A percentile compares a stretch with the other conserved stretches of the same genome.
Conservation (phyloP, 192 early-diverging fungal species). For the Anaeromyces robustus region DNA sequence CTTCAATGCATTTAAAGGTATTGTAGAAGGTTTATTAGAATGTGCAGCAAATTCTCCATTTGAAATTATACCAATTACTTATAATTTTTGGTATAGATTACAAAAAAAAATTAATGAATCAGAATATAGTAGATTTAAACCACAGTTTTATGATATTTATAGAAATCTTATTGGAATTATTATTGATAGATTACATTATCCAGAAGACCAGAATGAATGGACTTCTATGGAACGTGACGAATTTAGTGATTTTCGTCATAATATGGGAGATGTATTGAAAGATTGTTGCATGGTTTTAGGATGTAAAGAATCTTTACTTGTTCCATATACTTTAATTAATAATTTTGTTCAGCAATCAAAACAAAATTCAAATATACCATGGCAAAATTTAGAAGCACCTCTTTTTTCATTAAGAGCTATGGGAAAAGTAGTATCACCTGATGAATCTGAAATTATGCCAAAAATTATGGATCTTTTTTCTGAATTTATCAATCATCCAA, state of each 20-base stretch:
- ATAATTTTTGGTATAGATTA: conserved; percentile 77
- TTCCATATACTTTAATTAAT: conserved; percentile 41
- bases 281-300: conserved; percentile 79
- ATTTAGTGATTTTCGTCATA: conserved; percentile 90
- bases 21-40: conserved; percentile 68
- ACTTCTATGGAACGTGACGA: conserved; percentile 85
- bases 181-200: conserved; percentile 77
- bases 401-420: conserved; percentile 86
- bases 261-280: conserved; percentile 93
- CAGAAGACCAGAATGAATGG: conserved; percentile 42
- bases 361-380: conserved; percentile 24
- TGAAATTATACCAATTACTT: conserved; percentile 79
- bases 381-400: conserved; percentile 92
- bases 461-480: conserved; percentile 82
- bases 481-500: conserved; percentile 76
- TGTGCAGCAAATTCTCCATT: conserved; percentile 65
- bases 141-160: conserved; percentile 27
- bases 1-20: conserved; percentile 44
- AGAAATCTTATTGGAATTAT: conserved; percentile 60
- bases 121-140: conserved; percentile 13
- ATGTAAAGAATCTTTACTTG: conserved; percentile 48
- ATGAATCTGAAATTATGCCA: conserved; percentile 65
- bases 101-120: conserved; percentile 24
- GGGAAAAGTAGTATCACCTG: conserved; percentile 60
- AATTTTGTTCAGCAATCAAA: conserved; percentile 12